Percentiles rank a stretch among this genome's conserved stretches.
Evolutionary conservation across 2,329 filamentous ascomycete genomes (phyloP).

Genomic region (Plenodomus tracheiphilus): DNA sequence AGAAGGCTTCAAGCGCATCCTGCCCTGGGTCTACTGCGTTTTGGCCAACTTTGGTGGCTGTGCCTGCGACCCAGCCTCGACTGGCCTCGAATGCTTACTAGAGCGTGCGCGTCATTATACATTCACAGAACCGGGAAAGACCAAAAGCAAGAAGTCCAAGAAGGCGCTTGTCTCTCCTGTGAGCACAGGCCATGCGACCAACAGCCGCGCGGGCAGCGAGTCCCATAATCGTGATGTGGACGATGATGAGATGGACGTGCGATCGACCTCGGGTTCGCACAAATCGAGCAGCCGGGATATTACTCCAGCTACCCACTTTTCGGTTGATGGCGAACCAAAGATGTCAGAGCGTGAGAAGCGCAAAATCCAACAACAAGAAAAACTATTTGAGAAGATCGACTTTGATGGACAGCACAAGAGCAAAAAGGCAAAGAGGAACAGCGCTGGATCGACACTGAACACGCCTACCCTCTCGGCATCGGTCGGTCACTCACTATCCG

Average conservation of each 20-base stretch:
- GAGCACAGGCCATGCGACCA: conserved; percentile 56
- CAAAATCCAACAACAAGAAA: conserved; percentile 65
- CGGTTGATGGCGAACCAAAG: conserved; percentile 52
- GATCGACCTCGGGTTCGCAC: conserved; percentile 60
- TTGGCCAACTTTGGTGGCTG: conserved; percentile 80
- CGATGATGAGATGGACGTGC: conserved; percentile 59
- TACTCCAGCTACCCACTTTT: conserved; percentile 60
- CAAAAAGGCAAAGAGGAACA: conserved; percentile 61
- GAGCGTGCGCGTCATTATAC: conserved; percentile 41
- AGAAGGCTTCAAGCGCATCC: conserved; percentile 60
- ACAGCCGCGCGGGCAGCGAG: conserved; percentile 65
- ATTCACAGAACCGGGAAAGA: conserved; percentile 42
- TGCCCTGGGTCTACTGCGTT: conserved; percentile 70
- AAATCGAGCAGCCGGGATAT: conserved; percentile 64
- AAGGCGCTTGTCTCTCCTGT: conserved; percentile 56
- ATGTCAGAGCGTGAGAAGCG: conserved; percentile 65
- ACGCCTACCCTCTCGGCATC: conserved; percentile 53
- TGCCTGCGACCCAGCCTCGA: conserved; percentile 61
- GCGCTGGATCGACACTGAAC: conserved; percentile 57
- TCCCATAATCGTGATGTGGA: conserved; percentile 55
- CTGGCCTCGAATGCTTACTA: conserved; percentile 41
- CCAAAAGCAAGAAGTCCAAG: conserved; percentile 55
- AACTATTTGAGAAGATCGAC: conserved; percentile 64
- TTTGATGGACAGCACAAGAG: conserved; percentile 58
- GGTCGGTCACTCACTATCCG: conserved; percentile 32